These are phyloP conservation scores for Aspergillus ochraceus DNA, from an alignment of 2,329 filamentous ascomycete species.

Conservation along the genomic window DNA sequence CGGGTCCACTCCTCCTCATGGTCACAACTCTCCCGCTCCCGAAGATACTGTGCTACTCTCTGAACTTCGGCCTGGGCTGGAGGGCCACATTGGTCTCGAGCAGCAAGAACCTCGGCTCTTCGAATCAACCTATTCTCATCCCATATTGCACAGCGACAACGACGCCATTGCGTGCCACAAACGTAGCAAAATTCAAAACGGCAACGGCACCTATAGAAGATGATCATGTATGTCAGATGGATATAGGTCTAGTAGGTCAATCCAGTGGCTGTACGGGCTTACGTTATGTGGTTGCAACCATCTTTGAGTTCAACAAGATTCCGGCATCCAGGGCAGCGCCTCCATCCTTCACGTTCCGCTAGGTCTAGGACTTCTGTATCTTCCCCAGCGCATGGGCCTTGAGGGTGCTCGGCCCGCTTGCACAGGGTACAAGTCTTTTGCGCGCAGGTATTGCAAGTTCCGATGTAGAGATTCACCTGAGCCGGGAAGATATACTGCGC, in stretches of 20 bases:
- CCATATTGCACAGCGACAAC: slow-evolving; percentile 27
- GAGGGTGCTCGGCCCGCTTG: slow-evolving; percentile 20
- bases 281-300: slow-evolving; percentile 40
- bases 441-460: slow-evolving; percentile 21
- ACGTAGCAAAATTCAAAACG: slow-evolving; percentile 33
- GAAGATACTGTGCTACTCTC: slow-evolving; percentile 7
- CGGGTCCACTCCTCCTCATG: slow-evolving; percentile 12
- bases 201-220: slow-evolving; percentile 27
- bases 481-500: slow-evolving; percentile 24
- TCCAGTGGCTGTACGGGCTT: slow-evolving; percentile 9
- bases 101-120: slow-evolving; percentile 7
- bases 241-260: background rate
- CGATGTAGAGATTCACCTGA: slow-evolving; percentile 14
- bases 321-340: slow-evolving; percentile 72
- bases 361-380: slow-evolving; percentile 53
- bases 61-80: slow-evolving; percentile 6
- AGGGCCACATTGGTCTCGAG: background rate
- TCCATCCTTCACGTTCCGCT: slow-evolving; percentile 69
- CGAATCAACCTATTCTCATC: slow-evolving; percentile 24
- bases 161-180: slow-evolving; percentile 29
- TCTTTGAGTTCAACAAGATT: slow-evolving; percentile 42
- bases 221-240: background rate
- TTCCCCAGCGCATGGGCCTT: slow-evolving; percentile 25
- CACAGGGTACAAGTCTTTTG: slow-evolving; percentile 24
- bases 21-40: slow-evolving; percentile 16